Conservation (phyloP, 495 filamentous ascomycete species). For the Talaromyces ruber region DNA sequence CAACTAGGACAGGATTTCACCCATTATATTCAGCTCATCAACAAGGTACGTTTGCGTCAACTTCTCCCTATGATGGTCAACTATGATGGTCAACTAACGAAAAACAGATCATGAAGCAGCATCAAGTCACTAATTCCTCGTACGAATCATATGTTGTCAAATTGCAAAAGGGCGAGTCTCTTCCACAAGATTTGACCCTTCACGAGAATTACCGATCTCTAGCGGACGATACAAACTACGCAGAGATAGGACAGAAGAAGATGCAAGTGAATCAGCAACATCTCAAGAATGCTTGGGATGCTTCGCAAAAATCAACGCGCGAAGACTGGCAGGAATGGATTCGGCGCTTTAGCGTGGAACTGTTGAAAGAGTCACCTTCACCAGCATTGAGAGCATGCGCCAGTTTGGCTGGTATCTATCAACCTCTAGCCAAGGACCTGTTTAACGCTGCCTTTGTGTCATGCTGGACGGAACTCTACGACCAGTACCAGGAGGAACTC, state of each 20-base stretch:
- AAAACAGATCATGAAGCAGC: conserved; percentile 32
- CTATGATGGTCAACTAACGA: neutral
- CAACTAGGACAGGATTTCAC: conserved; percentile 93
- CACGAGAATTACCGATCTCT: conserved; percentile 75
- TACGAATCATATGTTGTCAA: conserved; percentile 88
- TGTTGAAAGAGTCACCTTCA: conserved; percentile 91
- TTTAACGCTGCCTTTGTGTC: conserved; percentile 99
- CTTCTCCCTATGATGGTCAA: too few relatives aligned
- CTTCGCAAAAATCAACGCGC: conserved; percentile 85
- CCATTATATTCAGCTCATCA: conserved; percentile 84
- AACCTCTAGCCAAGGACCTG: conserved; percentile 80
- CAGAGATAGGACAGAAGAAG: conserved; percentile 87
- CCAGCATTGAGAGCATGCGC: conserved; percentile 91
- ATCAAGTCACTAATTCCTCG: conserved; percentile 73
- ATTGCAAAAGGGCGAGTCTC: conserved; percentile 83
- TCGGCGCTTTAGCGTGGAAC: conserved; percentile 86
- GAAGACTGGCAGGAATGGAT: conserved; percentile 99
- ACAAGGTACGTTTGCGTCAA: conserved; percentile 43
- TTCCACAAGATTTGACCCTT: conserved; percentile 89
- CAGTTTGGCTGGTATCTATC: conserved; percentile 80
- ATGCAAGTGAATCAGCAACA: conserved; percentile 94
- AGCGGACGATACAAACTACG: conserved; percentile 64
- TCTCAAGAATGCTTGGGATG: conserved; percentile 95
- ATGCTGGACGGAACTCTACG: conserved; percentile 96
- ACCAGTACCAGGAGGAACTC: conserved; percentile 89